phyloP scores from a whole-genome alignment of 805 yeast genomes.

The Ogataea dorogensis region DNA sequence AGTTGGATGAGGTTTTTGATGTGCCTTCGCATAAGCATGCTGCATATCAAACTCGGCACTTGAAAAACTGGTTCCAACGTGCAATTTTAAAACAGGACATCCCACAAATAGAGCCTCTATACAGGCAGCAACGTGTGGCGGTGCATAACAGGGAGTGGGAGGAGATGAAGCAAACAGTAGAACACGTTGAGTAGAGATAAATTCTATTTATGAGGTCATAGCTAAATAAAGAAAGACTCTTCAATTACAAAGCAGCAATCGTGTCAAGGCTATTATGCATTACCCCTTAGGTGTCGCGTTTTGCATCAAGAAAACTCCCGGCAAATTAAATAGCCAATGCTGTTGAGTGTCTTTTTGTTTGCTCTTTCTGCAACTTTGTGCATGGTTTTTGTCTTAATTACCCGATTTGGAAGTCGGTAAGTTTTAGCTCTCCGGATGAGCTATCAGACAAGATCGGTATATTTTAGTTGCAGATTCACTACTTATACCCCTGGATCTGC shows the following conservation, averaged over 20 bases:
- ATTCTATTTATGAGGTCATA: background rate
- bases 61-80: constrained; percentile 45
- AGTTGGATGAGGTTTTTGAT: constrained; percentile 69
- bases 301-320: background rate
- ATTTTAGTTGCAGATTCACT: constrained; percentile 3
- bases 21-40: constrained; percentile 61
- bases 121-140: constrained; percentile 56
- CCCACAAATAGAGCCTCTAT: constrained; percentile 52
- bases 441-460: constrained; percentile 2
- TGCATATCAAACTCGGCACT: constrained; percentile 39
- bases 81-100: constrained; percentile 48
- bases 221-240: background rate
- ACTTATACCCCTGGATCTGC: constrained; percentile 5
- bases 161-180: constrained; percentile 49
- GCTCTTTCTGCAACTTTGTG: constrained; percentile 8
- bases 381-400: constrained; percentile 1
- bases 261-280: constrained; percentile 1
- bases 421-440: constrained; percentile 5
- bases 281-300: constrained; percentile 7
- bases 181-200: constrained; percentile 45
- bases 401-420: constrained; percentile 6
- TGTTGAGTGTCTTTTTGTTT: background rate
- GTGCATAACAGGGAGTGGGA: constrained; percentile 63
- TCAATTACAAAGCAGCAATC: constrained; percentile 10
- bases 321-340: constrained; percentile 1